Conservation (phyloP, 129 eudicot genomes). For the Artemisia annua region DNA sequence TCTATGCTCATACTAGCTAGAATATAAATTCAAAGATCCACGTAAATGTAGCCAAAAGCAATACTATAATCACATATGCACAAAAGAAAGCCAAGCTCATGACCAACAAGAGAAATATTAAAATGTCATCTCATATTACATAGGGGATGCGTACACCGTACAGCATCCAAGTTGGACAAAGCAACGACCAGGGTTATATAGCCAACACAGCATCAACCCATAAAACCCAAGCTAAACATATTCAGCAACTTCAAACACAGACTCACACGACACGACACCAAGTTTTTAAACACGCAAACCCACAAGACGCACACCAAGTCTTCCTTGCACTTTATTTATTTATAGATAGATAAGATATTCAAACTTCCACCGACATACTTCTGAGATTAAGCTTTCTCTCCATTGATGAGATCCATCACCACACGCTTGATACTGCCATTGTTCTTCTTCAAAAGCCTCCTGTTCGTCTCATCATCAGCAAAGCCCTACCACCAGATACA, state of each 20-base stretch:
- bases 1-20: too few relatives aligned
- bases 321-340: slow-evolving; percentile 28
- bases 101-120: neutral
- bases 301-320: slow-evolving; percentile 19
- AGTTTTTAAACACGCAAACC: neutral
- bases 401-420: slow-evolving; percentile 78
- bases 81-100: neutral
- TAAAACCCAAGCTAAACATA: neutral
- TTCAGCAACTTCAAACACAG: slow-evolving; percentile 9
- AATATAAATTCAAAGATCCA: too few relatives aligned
- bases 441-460: slow-evolving; percentile 75
- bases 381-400: slow-evolving; percentile 38
- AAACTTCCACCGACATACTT: slow-evolving; percentile 6
- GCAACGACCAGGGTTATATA: slow-evolving; percentile 8
- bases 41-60: too few relatives aligned
- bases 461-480: slow-evolving; percentile 59
- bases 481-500: slow-evolving; percentile 74
- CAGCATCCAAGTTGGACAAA: slow-evolving; percentile 21
- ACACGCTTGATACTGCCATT: slow-evolving; percentile 86
- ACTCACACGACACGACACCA: slow-evolving; percentile 6
- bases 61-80: neutral
- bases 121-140: slow-evolving; percentile 20
- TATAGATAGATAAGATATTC: neutral
- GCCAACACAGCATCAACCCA: slow-evolving; percentile 17
- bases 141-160: slow-evolving; percentile 21